phyloP scores from a whole-genome alignment of 78 protist species.

The slime mould (Dictyostelium discoideum) region dicty_2.7 NC_007088.5:5514501-5515000 shows the following conservation, averaged over 20 bases:
- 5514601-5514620: not conserved
- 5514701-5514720: conserved; percentile 55
- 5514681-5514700: conserved; percentile 89
- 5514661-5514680: conserved; percentile 78
- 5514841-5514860: conserved; percentile 29
- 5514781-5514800: conserved; percentile 25
- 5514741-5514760: conserved; percentile 57
- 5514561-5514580: conserved; percentile 46
- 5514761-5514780: conserved; percentile 3
- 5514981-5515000: conserved; percentile 34
- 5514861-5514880: conserved; percentile 20
- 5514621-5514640: conserved; percentile 9
- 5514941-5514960: conserved; percentile 77
- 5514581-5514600: conserved; percentile 26
- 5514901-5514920: conserved; percentile 49
- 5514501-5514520: conserved; percentile 83
- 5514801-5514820: conserved; percentile 2
- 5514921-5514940: conserved; percentile 51
- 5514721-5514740: conserved; percentile 91
- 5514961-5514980: conserved; percentile 41
- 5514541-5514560: conserved; percentile 47
- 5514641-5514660: conserved; percentile 6
- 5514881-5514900: conserved; percentile 83
- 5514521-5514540: conserved; percentile 41
- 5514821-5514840: conserved; percentile 1